Evolutionary conservation across 495 filamentous ascomycete species (phyloP).

Genomic region (Aspergillus nanangensis): DNA sequence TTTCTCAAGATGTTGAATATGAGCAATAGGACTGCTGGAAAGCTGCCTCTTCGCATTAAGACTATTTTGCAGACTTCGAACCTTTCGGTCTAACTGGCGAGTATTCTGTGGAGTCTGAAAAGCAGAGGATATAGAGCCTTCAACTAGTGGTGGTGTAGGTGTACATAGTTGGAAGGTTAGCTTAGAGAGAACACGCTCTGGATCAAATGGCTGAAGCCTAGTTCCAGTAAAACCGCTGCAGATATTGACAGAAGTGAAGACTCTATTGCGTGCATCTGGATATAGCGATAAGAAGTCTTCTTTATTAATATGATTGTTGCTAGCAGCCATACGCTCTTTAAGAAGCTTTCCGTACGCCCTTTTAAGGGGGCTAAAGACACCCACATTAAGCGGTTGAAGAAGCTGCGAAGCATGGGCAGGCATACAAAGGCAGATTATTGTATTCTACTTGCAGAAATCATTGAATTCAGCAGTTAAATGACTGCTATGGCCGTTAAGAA

Average conservation of each 20-base stretch:
- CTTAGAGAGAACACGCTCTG: background rate
- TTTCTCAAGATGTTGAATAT: slow-evolving; percentile 4
- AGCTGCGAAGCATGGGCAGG: slow-evolving; percentile 21
- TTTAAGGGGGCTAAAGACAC: slow-evolving; percentile 19
- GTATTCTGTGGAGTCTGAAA: slow-evolving; percentile 7
- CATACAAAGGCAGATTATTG: slow-evolving; percentile 18
- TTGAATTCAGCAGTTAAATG: slow-evolving; percentile 18
- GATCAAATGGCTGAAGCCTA: slow-evolving; percentile 6
- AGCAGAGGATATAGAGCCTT: slow-evolving; percentile 4
- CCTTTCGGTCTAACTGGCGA: slow-evolving; percentile 2
- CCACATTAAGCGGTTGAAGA: slow-evolving; percentile 26
- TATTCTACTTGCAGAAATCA: slow-evolving; percentile 11
- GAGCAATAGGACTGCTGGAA: slow-evolving; percentile 3
- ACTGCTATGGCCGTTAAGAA: slow-evolving; percentile 23
- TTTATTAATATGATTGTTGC: slow-evolving; percentile 14
- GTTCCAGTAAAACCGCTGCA: slow-evolving; percentile 6
- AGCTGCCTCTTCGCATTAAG: slow-evolving; percentile 3
- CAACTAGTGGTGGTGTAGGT: slow-evolving; percentile 4
- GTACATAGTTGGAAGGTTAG: background rate
- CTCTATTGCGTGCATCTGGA: background rate
- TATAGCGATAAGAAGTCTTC: slow-evolving; percentile 8
- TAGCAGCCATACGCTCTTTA: slow-evolving; percentile 3
- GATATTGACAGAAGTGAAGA: slow-evolving; percentile 8
- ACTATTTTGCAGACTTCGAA: slow-evolving; percentile 1
- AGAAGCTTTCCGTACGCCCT: slow-evolving; percentile 13